Conservation (phyloP, 2,329 filamentous ascomycete genomes). For the Apiospora marii region DNA sequence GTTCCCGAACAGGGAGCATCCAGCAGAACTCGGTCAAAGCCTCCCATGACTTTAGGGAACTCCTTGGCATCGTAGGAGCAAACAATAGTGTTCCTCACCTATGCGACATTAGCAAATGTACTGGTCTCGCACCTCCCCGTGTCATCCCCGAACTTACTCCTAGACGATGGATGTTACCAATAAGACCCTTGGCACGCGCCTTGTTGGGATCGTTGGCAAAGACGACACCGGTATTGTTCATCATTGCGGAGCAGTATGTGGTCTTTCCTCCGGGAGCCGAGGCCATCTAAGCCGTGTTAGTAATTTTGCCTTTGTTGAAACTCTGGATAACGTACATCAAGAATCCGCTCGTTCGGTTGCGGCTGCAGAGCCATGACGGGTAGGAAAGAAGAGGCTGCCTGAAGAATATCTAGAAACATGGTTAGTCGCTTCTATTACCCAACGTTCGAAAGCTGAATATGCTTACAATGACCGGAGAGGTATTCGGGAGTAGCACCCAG, state of each 20-base stretch:
- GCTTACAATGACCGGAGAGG: conserved; percentile 80
- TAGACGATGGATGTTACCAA: conserved; percentile 90
- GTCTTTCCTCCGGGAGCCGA: conserved; percentile 88
- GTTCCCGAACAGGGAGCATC: conserved; percentile 76
- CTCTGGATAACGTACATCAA: conserved; percentile 13
- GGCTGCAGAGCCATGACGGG: conserved; percentile 82
- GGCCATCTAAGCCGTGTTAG: conserved; percentile 64
- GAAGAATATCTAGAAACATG: conserved; percentile 74
- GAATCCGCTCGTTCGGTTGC: conserved; percentile 14
- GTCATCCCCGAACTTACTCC: background rate
- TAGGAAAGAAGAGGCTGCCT: conserved; percentile 95
- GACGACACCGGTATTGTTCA: conserved; percentile 96
- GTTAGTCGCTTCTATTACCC: background rate
- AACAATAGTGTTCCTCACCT: conserved; percentile 80
- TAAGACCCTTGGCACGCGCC: conserved; percentile 91
- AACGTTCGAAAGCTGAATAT: background rate
- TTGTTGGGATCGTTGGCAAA: conserved; percentile 98
- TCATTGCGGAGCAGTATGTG: conserved; percentile 93
- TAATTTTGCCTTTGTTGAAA: background rate
- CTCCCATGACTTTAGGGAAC: conserved; percentile 93
- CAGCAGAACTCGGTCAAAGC: conserved; percentile 86
- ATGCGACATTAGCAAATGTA: conserved; percentile 60
- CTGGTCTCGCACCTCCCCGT: background rate
- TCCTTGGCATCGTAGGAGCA: conserved; percentile 95
- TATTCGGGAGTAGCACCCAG: conserved; percentile 93